Evolutionary conservation across 106 monocot species (phyloP), one percentile per base, ranked within the genome.

Genomic region (Hemerocallis citrina): DNA sequence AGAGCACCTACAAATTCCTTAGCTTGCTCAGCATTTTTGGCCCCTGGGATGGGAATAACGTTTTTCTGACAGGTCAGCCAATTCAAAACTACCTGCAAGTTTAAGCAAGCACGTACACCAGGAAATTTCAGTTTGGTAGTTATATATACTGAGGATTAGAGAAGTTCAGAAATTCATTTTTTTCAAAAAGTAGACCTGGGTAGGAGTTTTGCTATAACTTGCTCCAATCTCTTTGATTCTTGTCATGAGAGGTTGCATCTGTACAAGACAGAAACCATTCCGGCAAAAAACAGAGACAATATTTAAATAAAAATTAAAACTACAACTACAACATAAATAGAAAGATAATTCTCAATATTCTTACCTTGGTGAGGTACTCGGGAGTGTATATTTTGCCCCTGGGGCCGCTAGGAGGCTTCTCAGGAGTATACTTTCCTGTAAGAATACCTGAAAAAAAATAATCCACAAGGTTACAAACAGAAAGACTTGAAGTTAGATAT

Each of bases 361-460:
- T 64, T 75, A 40, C 92, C 79, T 85, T 92, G n/a, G 64, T 68
- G 29, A 98, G 88, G 50, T 85, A 69, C 25, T 81, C 88, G 3
- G 82, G 68, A 42, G 98, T 98, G 70, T 98, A 98, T n/a, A 98
- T 88, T 22, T 67, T 68, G 9, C 92, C 80, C n/a, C 98, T 72
- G 21, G 98, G 98, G 7, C 98, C 98, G 41, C 67, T 88, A 32
- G 98, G 98, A 27, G 82, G 84, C 60, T 98, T 98, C 50, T 81
- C 69, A 32, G 92, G 82, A 1, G 92, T 88, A 52, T 98, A 98
- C 40, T 98, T 98, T 59, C 98, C 98, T 15, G 92, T 92, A 32
- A 98, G 80, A 24, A 51, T 64, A 54, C 98, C 98, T 98, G 68
- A 72, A 73, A 43, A 43, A 28, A n/a, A n/a, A n/a, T n/a, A 9